phyloP scores from a whole-genome alignment of 2,329 filamentous ascomycete genomes.

The Penicillium sp. region DNA sequence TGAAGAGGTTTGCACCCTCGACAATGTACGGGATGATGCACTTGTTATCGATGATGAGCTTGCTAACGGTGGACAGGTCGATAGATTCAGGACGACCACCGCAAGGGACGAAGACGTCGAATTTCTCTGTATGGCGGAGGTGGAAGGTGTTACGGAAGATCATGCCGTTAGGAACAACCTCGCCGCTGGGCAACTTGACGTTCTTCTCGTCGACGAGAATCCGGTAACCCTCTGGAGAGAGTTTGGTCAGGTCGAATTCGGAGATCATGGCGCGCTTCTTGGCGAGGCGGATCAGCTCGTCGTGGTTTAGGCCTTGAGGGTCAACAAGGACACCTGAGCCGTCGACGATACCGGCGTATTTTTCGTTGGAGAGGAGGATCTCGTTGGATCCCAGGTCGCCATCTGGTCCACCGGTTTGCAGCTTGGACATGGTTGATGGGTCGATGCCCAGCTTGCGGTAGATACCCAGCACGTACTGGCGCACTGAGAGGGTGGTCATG shows the following conservation, averaged over 20 bases:
- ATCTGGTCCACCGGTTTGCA: conserved; percentile 97
- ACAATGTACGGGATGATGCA: conserved; percentile 89
- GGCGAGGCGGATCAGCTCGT: conserved; percentile 82
- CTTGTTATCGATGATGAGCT: conserved; percentile 90
- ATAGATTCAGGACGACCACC: conserved; percentile 97
- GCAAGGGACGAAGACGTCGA: conserved; percentile 92
- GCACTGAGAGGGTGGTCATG: conserved; percentile 96
- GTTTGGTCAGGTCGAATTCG: conserved; percentile 81
- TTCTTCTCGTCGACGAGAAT: conserved; percentile 91
- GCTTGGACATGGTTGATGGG: conserved; percentile 80
- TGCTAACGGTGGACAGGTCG: conserved; percentile 83
- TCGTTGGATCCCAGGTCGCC: conserved; percentile 97
- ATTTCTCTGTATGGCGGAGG: conserved; percentile 74
- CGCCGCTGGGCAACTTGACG: conserved; percentile 82
- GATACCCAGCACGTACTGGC: conserved; percentile 94
- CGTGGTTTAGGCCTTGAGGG: conserved; percentile 82
- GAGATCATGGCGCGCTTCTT: conserved; percentile 87
- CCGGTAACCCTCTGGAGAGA: conserved; percentile 86
- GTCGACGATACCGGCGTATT: conserved; percentile 94
- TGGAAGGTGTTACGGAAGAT: conserved; percentile 98
- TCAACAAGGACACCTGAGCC: conserved; percentile 94
- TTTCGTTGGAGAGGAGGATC: conserved; percentile 93
- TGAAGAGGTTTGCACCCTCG: conserved; percentile 97
- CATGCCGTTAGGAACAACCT: conserved; percentile 87
- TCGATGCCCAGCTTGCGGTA: conserved; percentile 95